Conservation (phyloP, 164 flowering plant species). For the Hamamelis virginiana region DNA sequence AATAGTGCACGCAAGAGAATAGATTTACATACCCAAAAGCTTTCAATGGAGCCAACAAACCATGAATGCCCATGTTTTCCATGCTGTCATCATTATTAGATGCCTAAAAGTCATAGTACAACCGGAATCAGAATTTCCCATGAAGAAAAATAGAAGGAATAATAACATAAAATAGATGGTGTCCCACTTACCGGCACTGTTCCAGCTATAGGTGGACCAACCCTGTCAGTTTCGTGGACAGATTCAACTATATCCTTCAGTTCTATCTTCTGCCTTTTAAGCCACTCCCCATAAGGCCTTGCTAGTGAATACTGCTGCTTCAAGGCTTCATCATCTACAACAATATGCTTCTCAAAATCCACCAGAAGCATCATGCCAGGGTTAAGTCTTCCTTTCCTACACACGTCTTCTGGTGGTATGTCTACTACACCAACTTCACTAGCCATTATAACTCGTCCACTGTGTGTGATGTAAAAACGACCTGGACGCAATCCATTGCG, state of each 20-base stretch:
- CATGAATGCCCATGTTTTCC: conserved; percentile 86
- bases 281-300: conserved; percentile 97
- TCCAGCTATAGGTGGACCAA: conserved; percentile 70
- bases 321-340: conserved; percentile 95
- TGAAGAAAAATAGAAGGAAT: background rate
- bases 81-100: conserved; percentile 55
- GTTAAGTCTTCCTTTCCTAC: conserved; percentile 91
- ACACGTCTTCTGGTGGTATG: conserved; percentile 88
- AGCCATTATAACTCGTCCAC: conserved; percentile 97
- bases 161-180: background rate
- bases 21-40: conserved; percentile 77
- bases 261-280: conserved; percentile 77
- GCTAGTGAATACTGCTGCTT: conserved; percentile 87
- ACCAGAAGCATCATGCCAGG: conserved; percentile 99
- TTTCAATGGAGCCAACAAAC: conserved; percentile 86
- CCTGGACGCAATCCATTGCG: conserved; percentile 98
- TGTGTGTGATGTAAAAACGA: conserved; percentile 87
- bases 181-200: conserved; percentile 55
- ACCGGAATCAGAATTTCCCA: conserved; percentile 3
- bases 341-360: conserved; percentile 93
- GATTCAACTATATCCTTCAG: conserved; percentile 75
- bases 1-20: background rate
- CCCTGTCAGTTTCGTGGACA: conserved; percentile 53
- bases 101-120: conserved; percentile 37
- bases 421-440: conserved; percentile 99